phyloP scores from a whole-genome alignment of 2,329 filamentous ascomycete species.

The Ophiobolus disseminans region DNA sequence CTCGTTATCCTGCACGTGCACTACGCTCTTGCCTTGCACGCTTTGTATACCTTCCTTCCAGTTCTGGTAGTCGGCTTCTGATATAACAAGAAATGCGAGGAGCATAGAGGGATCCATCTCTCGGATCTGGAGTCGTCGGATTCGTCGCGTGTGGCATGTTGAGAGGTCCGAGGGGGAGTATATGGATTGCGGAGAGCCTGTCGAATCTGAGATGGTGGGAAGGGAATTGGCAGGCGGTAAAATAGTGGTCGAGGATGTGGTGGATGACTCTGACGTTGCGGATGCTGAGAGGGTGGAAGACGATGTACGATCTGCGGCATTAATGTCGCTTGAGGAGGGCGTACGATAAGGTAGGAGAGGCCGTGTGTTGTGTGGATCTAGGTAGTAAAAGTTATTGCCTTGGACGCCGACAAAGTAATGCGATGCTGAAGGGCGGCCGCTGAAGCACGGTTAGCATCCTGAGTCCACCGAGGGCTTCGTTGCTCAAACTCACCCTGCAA shows the following conservation, averaged over 20 bases:
- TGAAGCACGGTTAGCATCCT: conserved; percentile 46
- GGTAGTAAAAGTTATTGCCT: conserved; percentile 85
- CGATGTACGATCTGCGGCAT: neutral
- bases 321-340: neutral
- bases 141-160: conserved; percentile 84
- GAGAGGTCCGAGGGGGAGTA: conserved; percentile 77
- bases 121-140: conserved; percentile 81
- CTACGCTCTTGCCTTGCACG: conserved; percentile 77
- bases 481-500: conserved; percentile 74
- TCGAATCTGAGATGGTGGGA: neutral
- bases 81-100: conserved; percentile 86
- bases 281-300: conserved; percentile 14
- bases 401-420: conserved; percentile 78
- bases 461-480: neutral
- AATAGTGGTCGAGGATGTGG: conserved; percentile 31
- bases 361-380: conserved; percentile 90
- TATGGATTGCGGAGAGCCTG: conserved; percentile 52
- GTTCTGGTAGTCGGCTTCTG: conserved; percentile 80
- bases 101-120: conserved; percentile 99
- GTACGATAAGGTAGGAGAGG: conserved; percentile 70
- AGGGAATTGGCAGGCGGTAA: conserved; percentile 16
- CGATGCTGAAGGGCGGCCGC: conserved; percentile 89
- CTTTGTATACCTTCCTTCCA: conserved; percentile 81
- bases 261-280: conserved; percentile 20
- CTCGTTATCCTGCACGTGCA: conserved; percentile 80